Evolutionary conservation across 2,329 filamentous ascomycete genomes (phyloP).

Genomic region (Cladosporium sp.): DNA sequence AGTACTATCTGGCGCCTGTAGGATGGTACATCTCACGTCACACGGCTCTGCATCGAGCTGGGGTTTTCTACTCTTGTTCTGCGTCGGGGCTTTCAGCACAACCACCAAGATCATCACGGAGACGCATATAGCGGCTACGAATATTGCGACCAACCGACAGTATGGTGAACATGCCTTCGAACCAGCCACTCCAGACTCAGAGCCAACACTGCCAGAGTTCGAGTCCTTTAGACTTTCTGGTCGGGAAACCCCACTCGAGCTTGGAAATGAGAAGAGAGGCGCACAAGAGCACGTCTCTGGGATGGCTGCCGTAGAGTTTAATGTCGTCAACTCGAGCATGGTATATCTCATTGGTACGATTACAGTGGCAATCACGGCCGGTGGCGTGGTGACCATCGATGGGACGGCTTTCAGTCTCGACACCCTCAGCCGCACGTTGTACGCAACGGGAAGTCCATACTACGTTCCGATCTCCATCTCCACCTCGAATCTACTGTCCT

Average conservation of each 20-base stretch:
- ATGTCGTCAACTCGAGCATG: neutral
- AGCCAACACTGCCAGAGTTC: neutral
- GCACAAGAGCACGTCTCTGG: neutral
- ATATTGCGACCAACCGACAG: neutral
- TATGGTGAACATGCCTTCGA: neutral
- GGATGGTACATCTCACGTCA: neutral
- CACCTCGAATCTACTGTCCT: neutral
- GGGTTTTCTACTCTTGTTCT: neutral
- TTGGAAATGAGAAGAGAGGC: neutral
- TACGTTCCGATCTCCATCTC: neutral
- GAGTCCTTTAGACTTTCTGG: neutral
- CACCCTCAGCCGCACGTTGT: neutral
- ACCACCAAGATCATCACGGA: neutral
- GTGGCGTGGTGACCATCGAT: neutral
- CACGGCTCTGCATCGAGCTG: neutral
- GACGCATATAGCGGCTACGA: neutral
- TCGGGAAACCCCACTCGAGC: neutral
- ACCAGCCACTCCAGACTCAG: neutral
- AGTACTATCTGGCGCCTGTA: neutral
- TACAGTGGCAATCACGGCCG: neutral
- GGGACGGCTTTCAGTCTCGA: neutral
- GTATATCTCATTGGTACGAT: neutral
- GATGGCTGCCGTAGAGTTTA: too few species aligned
- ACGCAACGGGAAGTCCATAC: neutral
- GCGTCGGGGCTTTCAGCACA: neutral